phyloP scores from a whole-genome alignment of 176 grass and related monocot species.

The Alopecurus myosuroides region DNA sequence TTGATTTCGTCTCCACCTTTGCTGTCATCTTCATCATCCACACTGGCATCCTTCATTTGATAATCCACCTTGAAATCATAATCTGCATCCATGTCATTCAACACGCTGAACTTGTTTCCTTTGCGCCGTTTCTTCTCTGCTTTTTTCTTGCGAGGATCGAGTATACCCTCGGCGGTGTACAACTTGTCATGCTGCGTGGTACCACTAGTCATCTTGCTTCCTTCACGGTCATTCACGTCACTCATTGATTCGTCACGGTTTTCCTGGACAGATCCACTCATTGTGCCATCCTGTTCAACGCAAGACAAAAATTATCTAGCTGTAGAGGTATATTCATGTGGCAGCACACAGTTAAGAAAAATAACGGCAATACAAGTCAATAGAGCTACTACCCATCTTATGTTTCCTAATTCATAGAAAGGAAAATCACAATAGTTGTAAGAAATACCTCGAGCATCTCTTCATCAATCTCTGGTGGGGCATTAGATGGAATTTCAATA shows the following conservation, averaged over 20 bases:
- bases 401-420: not conserved
- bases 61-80: conserved; percentile 55
- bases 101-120: conserved; percentile 25
- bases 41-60: conserved; percentile 34
- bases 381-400: too few species aligned
- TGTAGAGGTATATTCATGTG: too few species aligned
- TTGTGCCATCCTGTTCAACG: conserved; percentile 22
- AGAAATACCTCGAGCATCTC: conserved; percentile 56
- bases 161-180: conserved; percentile 70
- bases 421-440: not conserved
- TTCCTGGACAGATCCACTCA: not conserved
- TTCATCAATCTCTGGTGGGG: conserved; percentile 65
- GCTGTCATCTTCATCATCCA: conserved; percentile 8
- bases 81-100: conserved; percentile 41
- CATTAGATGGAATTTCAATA: conserved; percentile 73
- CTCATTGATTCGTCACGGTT: conserved; percentile 48
- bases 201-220: conserved; percentile 23
- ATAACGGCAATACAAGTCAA: too few species aligned
- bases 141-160: conserved; percentile 69
- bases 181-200: conserved; percentile 62
- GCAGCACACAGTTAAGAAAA: too few species aligned
- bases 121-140: conserved; percentile 49
- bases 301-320: conserved; percentile 19
- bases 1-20: conserved; percentile 1
- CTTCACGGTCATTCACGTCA: conserved; percentile 28